Evolutionary conservation across 805 yeast genomes (phyloP), one percentile per base, ranked within the genome.

Genomic region (Lipomyces chichibuensis): DNA sequence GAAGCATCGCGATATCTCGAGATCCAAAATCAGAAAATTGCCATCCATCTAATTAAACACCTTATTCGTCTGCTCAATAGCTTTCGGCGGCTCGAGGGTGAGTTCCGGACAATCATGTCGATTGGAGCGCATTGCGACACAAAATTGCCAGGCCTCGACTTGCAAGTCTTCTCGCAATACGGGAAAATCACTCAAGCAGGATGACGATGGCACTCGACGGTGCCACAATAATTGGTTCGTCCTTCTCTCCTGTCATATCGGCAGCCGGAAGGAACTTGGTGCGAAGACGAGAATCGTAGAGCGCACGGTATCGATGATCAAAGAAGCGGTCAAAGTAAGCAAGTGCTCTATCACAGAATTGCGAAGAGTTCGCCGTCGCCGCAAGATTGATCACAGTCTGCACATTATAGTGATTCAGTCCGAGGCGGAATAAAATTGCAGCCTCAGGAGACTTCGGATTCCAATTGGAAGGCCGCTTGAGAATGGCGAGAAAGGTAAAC

Each of bases 1-100:
- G 33, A 23, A 77, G 71, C 13, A n/a, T 33, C 0, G 58, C 61
- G 14, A 72, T 56, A 35, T 76, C 77, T 1, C 29, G 57, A 7
- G 58, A 43, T 3, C 66, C 37, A 11, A 79, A 6, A n/a, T 75
- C 74, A 8, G 65, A 64, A 0, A 69, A 55, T 2, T 60, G 14
- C 65, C 62, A 2, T 80, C 73, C 65, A 80, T 63, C 62, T 72
- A 79, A 3, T 70, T 46, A 63, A 79, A 78, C 54, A 73, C 69
- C 14, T 29, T 56, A 20, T 75, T 69, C 1, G 75, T 75, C 23
- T 66, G 65, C 0, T 66, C 65, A 35, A 70, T n/a, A 1, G 71
- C 58, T 4, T 27, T 43, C 2, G 78, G 77, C 0, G 77, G 79
- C 2, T 54, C 51, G 4, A 46, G 17, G 4, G 73, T 35, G 2